Evolutionary conservation across 2,329 filamentous ascomycete species (phyloP).

Genomic region (Paecilomyces formosus): DNA sequence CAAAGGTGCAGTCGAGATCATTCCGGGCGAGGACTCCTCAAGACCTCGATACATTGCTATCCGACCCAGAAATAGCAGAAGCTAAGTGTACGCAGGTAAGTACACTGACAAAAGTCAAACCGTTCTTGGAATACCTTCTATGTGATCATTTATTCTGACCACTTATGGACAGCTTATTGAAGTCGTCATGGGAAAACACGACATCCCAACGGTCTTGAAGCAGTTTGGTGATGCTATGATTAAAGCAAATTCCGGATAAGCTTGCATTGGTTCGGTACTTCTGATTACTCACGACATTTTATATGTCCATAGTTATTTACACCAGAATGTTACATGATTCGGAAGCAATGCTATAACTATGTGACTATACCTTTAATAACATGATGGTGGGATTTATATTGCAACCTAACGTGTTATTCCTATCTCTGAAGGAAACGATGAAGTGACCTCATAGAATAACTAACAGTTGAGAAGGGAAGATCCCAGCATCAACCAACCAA

Average conservation of each 20-base stretch:
- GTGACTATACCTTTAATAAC: too few relatives aligned
- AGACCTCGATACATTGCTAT: slow-evolving; percentile 3
- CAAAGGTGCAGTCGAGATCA: background rate
- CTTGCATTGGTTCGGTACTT: background rate
- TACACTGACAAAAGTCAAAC: background rate
- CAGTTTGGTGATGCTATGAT: background rate
- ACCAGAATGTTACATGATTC: too few relatives aligned
- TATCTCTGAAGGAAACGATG: background rate
- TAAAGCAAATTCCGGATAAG: background rate
- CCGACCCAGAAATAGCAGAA: background rate
- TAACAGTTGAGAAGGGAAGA: background rate
- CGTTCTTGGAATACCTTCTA: background rate
- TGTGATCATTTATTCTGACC: background rate
- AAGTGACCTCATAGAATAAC: background rate
- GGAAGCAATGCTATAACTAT: too few relatives aligned
- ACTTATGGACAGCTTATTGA: background rate
- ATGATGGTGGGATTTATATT: too few relatives aligned
- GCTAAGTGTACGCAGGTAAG: slow-evolving; percentile 4
- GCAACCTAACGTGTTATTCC: too few relatives aligned
- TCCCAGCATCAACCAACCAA: background rate
- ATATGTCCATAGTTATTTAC: too few relatives aligned
- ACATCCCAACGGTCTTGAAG: background rate
- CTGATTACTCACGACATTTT: too few relatives aligned
- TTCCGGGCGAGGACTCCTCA: slow-evolving; percentile 1
- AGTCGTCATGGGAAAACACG: background rate